Conservation (phyloP, 2,329 filamentous ascomycete species). For the Fusarium oligoseptatum region DNA sequence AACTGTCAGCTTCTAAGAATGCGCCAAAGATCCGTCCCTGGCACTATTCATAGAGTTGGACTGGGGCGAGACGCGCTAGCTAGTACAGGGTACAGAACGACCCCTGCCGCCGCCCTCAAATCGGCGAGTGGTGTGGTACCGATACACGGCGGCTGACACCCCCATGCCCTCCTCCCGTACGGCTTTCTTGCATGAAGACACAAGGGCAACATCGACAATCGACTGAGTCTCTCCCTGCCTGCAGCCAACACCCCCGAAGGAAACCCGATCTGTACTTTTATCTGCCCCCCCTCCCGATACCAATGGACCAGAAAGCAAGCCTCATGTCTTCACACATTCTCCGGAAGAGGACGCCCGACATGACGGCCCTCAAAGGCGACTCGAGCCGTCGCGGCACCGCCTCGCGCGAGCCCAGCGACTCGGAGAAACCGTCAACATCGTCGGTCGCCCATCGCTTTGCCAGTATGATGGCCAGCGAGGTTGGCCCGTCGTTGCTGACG, state of each 20-base stretch:
- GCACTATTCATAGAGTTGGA: conserved; percentile 11
- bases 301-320: conserved; percentile 16
- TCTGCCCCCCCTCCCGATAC: conserved; percentile 14
- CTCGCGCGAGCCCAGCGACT: conserved; percentile 25
- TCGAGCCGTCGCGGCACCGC: conserved; percentile 20
- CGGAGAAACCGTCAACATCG: conserved; percentile 29
- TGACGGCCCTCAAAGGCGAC: conserved; percentile 31
- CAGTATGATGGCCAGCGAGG: conserved; percentile 38
- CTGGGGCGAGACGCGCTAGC: conserved; percentile 13
- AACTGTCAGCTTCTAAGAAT: conserved; percentile 18
- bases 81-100: conserved; percentile 22
- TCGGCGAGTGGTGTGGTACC: conserved; percentile 23
- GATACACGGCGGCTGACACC: conserved; percentile 6
- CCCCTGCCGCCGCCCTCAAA: background rate
- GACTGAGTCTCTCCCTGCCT: conserved; percentile 33
- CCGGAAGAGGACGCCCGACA: conserved; percentile 41
- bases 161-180: background rate
- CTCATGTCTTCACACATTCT: conserved; percentile 34
- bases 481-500: conserved; percentile 61
- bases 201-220: conserved; percentile 33
- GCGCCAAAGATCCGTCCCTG: background rate
- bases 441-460: conserved; percentile 42
- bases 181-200: conserved; percentile 34
- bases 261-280: conserved; percentile 31
- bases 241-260: conserved; percentile 22